These are phyloP conservation scores for Lachnellula willkommii DNA, from an alignment of 2,329 filamentous ascomycete genomes.

Conservation along the genomic window DNA sequence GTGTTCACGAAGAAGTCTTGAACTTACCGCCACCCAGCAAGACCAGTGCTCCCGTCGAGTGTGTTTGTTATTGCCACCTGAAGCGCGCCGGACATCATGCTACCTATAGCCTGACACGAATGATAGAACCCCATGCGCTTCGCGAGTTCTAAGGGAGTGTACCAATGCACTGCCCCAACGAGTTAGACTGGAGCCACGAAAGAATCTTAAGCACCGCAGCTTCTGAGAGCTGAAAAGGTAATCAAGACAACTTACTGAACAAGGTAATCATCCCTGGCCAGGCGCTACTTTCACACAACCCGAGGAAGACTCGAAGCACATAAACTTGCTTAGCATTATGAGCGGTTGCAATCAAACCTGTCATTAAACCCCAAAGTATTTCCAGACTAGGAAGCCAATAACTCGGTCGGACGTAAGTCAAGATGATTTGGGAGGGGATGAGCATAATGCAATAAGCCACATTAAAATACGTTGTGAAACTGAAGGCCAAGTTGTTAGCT, in stretches of 20 bases:
- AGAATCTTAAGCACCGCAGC: too few species aligned
- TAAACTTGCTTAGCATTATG: conserved; percentile 34
- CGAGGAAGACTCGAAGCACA: conserved; percentile 49
- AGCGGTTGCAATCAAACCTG: conserved; percentile 6
- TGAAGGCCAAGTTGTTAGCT: conserved; percentile 4
- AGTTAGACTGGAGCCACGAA: too few species aligned
- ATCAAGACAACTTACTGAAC: conserved; percentile 29
- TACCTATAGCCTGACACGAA: conserved; percentile 14
- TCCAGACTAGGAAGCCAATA: conserved; percentile 28
- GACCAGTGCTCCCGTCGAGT: conserved; percentile 16
- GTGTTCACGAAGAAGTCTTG: background rate
- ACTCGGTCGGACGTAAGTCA: conserved; percentile 33
- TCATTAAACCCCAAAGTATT: conserved; percentile 11
- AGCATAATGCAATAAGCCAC: conserved; percentile 37
- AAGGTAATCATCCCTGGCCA: conserved; percentile 36
- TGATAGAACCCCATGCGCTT: conserved; percentile 18
- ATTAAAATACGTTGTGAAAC: conserved; percentile 36
- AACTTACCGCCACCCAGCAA: conserved; percentile 30
- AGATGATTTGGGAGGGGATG: conserved; percentile 36
- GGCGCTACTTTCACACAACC: conserved; percentile 25
- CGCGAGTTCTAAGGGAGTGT: conserved; percentile 27
- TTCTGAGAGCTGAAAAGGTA: too few species aligned
- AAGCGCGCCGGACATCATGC: conserved; percentile 18
- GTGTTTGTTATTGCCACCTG: conserved; percentile 30
- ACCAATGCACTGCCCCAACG: conserved; percentile 26